Percentiles rank a stretch among this genome's conserved stretches.
phyloP scores from a whole-genome alignment of 75 land plant species.

The Chamaecyparis obtusa region DNA sequence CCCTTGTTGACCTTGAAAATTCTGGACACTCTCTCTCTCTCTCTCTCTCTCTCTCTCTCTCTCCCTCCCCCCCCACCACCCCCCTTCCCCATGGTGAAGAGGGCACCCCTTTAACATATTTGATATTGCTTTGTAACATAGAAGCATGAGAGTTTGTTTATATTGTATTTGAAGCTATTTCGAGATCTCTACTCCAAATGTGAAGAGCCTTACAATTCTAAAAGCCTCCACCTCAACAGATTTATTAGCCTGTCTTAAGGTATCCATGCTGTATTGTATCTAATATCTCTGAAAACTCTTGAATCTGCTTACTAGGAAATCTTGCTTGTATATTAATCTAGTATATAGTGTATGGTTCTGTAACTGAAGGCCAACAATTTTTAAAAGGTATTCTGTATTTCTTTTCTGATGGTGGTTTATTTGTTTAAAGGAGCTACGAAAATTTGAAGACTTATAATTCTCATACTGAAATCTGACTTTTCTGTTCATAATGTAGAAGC shows the following conservation, averaged over 20 bases:
- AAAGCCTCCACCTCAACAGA: background rate
- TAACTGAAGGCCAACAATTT: background rate
- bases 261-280: background rate
- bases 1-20: background rate
- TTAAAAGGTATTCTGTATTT: background rate
- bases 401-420: background rate
- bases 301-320: background rate
- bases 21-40: background rate
- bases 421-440: background rate
- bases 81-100: background rate
- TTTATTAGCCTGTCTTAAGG: background rate
- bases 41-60: background rate
- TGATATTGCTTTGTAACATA: background rate
- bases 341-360: background rate
- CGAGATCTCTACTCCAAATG: background rate
- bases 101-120: background rate
- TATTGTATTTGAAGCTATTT: background rate
- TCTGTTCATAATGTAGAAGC: slow-evolving; percentile 55
- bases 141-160: background rate
- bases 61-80: no score
- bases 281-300: background rate
- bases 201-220: background rate
- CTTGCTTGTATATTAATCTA: background rate
- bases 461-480: background rate
- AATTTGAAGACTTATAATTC: background rate